A percentile compares a stretch with the other conserved stretches of the same genome.
Evolutionary conservation across 225 moss, liverwort and hornwort genomes (phyloP).

Genomic region (Pseudisothecium myosuroides): DNA sequence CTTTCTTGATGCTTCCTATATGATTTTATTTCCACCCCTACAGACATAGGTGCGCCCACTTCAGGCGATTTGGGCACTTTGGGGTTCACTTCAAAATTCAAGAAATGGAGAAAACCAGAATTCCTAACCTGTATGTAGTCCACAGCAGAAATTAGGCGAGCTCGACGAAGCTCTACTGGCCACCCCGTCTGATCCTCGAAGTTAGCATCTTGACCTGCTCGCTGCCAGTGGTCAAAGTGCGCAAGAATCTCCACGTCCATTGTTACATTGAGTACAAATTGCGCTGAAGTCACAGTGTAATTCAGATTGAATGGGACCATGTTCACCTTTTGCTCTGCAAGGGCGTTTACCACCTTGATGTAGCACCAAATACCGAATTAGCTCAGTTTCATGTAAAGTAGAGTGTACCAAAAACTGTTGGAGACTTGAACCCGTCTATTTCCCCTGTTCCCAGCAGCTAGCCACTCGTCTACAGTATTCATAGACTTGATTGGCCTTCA

Average conservation of each 20-base stretch:
- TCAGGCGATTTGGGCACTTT: background rate
- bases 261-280: slow-evolving; percentile 26
- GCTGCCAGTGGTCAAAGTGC: slow-evolving; percentile 74
- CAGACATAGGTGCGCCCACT: background rate
- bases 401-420: background rate
- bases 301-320: slow-evolving; percentile 43
- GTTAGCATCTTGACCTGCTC: slow-evolving; percentile 28
- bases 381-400: background rate
- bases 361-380: background rate
- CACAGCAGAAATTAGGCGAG: slow-evolving; percentile 58
- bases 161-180: slow-evolving; percentile 49
- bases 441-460: background rate
- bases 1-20: background rate
- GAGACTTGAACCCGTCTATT: background rate
- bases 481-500: background rate
- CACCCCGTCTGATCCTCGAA: slow-evolving; percentile 47
- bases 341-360: slow-evolving; percentile 36
- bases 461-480: background rate
- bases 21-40: background rate
- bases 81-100: background rate
- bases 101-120: background rate
- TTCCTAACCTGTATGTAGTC: slow-evolving; percentile 53
- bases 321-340: slow-evolving; percentile 26
- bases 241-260: slow-evolving; percentile 46
- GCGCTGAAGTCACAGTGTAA: slow-evolving; percentile 41